A percentile compares a stretch with the other conserved stretches of the same genome.
Conservation (phyloP, 2,329 filamentous ascomycete genomes). For the Catunica adiposa region DNA sequence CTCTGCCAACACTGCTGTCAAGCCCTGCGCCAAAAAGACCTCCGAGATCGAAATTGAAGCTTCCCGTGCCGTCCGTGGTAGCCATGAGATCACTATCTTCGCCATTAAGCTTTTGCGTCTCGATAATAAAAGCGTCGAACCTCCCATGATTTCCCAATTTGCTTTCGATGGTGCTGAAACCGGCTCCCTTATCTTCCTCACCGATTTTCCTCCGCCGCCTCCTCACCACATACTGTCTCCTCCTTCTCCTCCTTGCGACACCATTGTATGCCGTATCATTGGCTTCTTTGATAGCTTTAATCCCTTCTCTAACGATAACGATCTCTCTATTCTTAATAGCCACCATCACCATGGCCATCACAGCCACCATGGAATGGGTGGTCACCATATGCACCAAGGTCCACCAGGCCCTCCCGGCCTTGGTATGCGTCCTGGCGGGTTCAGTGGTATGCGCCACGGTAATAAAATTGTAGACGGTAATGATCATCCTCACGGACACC, state of each 20-base stretch:
- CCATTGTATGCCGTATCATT: slow-evolving; percentile 5
- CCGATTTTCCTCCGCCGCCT: slow-evolving; percentile 5
- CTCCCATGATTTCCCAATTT: slow-evolving; percentile 10
- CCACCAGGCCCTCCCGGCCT: slow-evolving; percentile 9
- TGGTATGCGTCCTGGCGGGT: slow-evolving; percentile 9
- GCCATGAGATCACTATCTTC: slow-evolving; percentile 11
- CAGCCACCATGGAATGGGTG: not conserved
- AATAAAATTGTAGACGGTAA: not conserved
- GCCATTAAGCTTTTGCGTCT: slow-evolving; percentile 7
- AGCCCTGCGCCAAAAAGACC: slow-evolving; percentile 9
- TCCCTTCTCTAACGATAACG: not conserved
- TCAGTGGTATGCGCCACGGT: slow-evolving; percentile 4
- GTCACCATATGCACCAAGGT: slow-evolving; percentile 8
- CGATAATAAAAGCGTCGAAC: slow-evolving; percentile 7
- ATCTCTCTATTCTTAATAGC: not conserved
- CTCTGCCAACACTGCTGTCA: not conserved
- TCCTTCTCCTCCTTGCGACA: slow-evolving; percentile 2
- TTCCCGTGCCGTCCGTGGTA: not conserved
- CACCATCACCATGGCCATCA: not conserved
- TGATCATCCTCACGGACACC: not conserved
- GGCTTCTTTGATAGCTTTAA: not conserved
- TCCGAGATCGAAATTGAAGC: slow-evolving; percentile 12
- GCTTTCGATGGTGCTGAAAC: slow-evolving; percentile 11
- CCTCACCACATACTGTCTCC: not conserved
- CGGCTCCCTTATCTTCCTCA: slow-evolving; percentile 11